These are phyloP conservation scores for Aspergillus sclerotiicarbonarius DNA, from an alignment of 495 filamentous ascomycete genomes.

Conservation along the genomic window DNA sequence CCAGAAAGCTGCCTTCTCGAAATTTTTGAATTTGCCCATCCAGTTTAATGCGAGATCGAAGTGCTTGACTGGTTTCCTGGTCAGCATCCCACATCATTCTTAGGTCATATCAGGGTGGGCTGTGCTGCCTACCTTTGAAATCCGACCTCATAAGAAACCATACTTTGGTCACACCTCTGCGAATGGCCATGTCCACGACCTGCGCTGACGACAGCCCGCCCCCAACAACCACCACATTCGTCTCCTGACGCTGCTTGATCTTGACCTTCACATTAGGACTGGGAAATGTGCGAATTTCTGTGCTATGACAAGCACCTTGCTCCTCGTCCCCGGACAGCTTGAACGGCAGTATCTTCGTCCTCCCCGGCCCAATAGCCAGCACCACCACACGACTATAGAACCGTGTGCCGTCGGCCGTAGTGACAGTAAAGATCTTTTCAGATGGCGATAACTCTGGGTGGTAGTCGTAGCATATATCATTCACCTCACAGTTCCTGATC, in stretches of 20 bases:
- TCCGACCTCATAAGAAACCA: slow-evolving; percentile 58
- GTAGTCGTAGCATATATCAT: slow-evolving; percentile 50
- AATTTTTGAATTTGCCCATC: slow-evolving; percentile 68
- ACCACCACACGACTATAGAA: slow-evolving; percentile 52
- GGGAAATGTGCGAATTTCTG: slow-evolving; percentile 53
- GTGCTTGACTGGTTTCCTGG: slow-evolving; percentile 47
- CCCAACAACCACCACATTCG: slow-evolving; percentile 58
- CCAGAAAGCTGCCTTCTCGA: slow-evolving; percentile 62
- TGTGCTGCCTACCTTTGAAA: slow-evolving; percentile 40
- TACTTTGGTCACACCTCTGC: slow-evolving; percentile 52
- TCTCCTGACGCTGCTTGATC: slow-evolving; percentile 43
- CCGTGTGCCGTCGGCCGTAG: slow-evolving; percentile 41
- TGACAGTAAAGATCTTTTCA: slow-evolving; percentile 51
- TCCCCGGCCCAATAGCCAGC: slow-evolving; percentile 55
- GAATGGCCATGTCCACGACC: slow-evolving; percentile 54
- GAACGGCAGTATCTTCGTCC: slow-evolving; percentile 51
- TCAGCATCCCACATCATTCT: not conserved
- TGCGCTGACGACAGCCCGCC: slow-evolving; percentile 63
- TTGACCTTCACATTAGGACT: slow-evolving; percentile 41
- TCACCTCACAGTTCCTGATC: slow-evolving; percentile 48
- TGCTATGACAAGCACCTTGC: slow-evolving; percentile 53
- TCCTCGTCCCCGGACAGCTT: slow-evolving; percentile 34
- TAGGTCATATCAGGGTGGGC: not conserved
- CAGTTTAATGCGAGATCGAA: slow-evolving; percentile 63
- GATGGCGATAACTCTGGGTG: slow-evolving; percentile 24